Evolutionary conservation across 2,329 filamentous ascomycete genomes (phyloP), one percentile per base, ranked within the genome.

Genomic region (Fusarium sp.): DNA sequence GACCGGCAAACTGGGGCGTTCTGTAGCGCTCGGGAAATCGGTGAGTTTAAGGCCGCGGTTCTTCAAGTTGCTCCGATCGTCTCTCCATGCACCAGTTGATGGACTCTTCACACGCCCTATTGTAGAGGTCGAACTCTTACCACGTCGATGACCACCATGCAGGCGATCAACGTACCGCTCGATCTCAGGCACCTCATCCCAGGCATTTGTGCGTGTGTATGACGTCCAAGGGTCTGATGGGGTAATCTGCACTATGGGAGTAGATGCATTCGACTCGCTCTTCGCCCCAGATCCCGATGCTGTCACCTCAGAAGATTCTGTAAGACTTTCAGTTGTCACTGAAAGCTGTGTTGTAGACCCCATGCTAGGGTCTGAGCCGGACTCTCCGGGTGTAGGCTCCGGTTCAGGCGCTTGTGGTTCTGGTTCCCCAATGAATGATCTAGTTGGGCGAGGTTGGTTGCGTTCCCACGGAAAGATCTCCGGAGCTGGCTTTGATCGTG

Each of bases 381-480:
- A 45, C 35, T 60, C 58, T 22, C 42, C 54, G 36, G 42, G 31
- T 7, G 51, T 42, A 38, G 55, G 55, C 28, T 57, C 55, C 15
- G 57, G 59, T 45, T 47, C 55, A 54, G 58, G 54, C 18, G 50
- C 65, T 42, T 55, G 61, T 45, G 59, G 62, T 50, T 75, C 58
- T n/a, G 78, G 70, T 35, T 72, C 67, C 31, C 70, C 68, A 30
- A 64, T 72, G 77, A 95, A 96, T 18, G 91, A 86, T 73, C 93
- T 89, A 18, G 89, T 85, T 10, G 90, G 84, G 76, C 86, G 89
- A 18, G 91, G 87, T 69, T 89, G 89, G 65, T 91, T 85, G 45
- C 82, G 83, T 81, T 99, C 96, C 96, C 96, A 99, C 1, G 96
- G 96, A 81, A 99, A 99, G 54, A 98, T 91, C 7, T 91, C 87